Evolutionary conservation across 192 early-diverging fungal genomes (phyloP).

Genomic region (Coemansia sp.): DNA sequence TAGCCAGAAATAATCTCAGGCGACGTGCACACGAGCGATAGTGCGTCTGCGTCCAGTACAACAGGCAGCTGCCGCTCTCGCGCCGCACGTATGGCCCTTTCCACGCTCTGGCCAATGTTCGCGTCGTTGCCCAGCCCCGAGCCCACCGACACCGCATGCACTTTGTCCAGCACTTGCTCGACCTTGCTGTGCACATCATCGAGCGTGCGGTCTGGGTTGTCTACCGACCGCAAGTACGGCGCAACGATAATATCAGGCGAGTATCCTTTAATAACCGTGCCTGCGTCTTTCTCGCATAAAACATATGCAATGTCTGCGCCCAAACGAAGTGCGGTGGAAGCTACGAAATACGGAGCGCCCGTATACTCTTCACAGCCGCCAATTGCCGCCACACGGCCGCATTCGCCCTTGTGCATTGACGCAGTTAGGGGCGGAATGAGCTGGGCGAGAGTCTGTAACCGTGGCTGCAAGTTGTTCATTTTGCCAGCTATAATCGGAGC

Average conservation of each 20-base stretch:
- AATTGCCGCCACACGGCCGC: conserved; percentile 37
- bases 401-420: conserved; percentile 50
- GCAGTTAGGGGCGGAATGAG: conserved; percentile 45
- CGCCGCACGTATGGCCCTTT: conserved; percentile 68
- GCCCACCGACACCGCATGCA: conserved; percentile 87
- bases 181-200: conserved; percentile 56
- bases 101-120: conserved; percentile 65
- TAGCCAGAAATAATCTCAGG: conserved; percentile 76
- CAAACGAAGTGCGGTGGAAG: conserved; percentile 41
- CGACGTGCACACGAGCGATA: conserved; percentile 70
- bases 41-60: conserved; percentile 93
- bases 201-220: conserved; percentile 20
- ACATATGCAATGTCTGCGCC: conserved; percentile 86
- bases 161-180: conserved; percentile 57
- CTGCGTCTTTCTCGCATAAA: conserved; percentile 80
- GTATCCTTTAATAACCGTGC: conserved; percentile 75
- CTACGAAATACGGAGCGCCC: conserved; percentile 87
- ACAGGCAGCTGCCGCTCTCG: conserved; percentile 63
- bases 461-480: conserved; percentile 45
- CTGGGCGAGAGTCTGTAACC: conserved; percentile 44
- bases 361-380: conserved; percentile 67
- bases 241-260: conserved; percentile 91
- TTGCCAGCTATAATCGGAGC: conserved; percentile 45
- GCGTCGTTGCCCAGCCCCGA: conserved; percentile 86
- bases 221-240: conserved; percentile 68